Conservation (phyloP, 345 rosid genomes). For the Populus davidiana region DNA sequence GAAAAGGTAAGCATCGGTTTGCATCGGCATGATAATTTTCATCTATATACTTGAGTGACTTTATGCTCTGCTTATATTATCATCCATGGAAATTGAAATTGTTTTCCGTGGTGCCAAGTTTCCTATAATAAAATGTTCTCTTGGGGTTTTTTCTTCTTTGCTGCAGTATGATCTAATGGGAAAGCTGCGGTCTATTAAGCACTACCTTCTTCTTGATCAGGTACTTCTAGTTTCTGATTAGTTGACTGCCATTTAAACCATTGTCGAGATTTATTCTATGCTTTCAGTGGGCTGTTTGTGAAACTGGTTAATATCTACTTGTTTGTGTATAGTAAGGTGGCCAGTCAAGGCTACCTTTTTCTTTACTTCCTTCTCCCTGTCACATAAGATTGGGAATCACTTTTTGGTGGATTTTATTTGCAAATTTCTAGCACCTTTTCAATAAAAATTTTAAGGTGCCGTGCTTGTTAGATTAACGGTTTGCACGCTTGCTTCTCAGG, state of each 20-base stretch:
- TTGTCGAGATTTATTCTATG: neutral
- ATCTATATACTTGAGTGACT: neutral
- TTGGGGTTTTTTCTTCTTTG: neutral
- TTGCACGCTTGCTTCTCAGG: neutral
- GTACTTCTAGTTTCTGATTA: constrained; percentile 32
- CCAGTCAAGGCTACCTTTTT: too few relatives aligned
- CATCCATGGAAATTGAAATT: neutral
- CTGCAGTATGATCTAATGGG: constrained; percentile 84
- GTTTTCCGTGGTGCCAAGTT: neutral
- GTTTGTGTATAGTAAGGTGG: too few relatives aligned
- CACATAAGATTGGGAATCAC: too few relatives aligned
- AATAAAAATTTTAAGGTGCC: too few relatives aligned
- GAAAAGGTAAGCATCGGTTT: constrained; percentile 55
- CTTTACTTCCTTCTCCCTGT: too few relatives aligned
- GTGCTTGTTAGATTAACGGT: too few relatives aligned
- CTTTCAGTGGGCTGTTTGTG: too few relatives aligned
- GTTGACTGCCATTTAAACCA: neutral
- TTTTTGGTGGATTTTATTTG: too few relatives aligned
- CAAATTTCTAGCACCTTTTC: too few relatives aligned
- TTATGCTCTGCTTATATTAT: neutral
- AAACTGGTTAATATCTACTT: too few relatives aligned
- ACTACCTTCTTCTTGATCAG: constrained; percentile 98
- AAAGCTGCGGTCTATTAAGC: constrained; percentile 87
- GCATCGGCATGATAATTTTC: neutral
- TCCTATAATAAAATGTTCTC: constrained; percentile 13